Conservation (phyloP, 495 filamentous ascomycete genomes). For the Neurospora intermedia region DNA sequence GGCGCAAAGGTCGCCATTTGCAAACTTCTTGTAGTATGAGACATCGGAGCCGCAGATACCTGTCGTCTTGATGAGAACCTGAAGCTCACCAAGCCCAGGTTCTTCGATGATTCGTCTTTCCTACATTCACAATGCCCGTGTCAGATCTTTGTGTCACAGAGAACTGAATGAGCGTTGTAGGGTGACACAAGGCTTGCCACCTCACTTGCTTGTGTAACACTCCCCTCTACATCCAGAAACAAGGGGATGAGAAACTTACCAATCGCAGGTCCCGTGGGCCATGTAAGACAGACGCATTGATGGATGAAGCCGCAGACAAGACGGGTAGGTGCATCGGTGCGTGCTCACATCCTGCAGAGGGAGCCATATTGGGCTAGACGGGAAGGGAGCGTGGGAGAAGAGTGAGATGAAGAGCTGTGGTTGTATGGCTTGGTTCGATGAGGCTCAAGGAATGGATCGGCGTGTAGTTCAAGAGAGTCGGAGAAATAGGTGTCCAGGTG, state of each 20-base stretch:
- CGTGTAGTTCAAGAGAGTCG: background rate
- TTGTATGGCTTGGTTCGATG: slow-evolving; percentile 12
- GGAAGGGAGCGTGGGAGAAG: slow-evolving; percentile 16
- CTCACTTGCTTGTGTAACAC: slow-evolving; percentile 17
- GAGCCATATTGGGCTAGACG: slow-evolving; percentile 34
- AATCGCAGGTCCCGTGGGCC: slow-evolving; percentile 40
- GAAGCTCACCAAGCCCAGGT: slow-evolving; percentile 47
- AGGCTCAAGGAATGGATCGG: background rate
- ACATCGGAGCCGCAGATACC: slow-evolving; percentile 79
- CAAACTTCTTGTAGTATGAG: slow-evolving; percentile 76
- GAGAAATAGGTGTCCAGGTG: background rate
- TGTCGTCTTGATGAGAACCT: slow-evolving; percentile 63
- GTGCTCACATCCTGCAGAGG: slow-evolving; percentile 31
- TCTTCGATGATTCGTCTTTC: slow-evolving; percentile 38
- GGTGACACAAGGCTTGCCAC: background rate
- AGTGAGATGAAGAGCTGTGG: slow-evolving; percentile 23
- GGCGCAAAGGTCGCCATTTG: slow-evolving; percentile 72
- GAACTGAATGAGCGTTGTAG: background rate
- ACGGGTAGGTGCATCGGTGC: slow-evolving; percentile 35
- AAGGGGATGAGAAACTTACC: slow-evolving; percentile 24
- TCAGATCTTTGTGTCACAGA: slow-evolving; percentile 5
- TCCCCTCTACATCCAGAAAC: slow-evolving; percentile 7
- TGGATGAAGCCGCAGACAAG: slow-evolving; percentile 29
- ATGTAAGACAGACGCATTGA: slow-evolving; percentile 42
- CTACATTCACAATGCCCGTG: slow-evolving; percentile 14